These are phyloP conservation scores for Vanderwaltozyma polyspora DNA, from an alignment of 805 yeast species.

Conservation along the genomic window DNA sequence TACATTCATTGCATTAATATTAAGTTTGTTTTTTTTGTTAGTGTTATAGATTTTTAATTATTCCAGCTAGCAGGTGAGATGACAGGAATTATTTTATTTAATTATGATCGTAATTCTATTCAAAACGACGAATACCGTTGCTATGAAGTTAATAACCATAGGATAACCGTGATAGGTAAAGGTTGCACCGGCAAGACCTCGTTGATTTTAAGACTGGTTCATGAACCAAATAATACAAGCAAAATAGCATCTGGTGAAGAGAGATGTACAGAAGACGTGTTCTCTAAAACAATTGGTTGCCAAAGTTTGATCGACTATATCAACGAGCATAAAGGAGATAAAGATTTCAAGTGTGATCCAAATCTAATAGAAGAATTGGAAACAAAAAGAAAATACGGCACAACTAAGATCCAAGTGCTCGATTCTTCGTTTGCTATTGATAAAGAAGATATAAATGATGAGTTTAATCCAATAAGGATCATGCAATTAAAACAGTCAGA, in stretches of 20 bases:
- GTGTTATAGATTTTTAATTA: too few relatives aligned
- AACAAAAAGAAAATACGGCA: neutral
- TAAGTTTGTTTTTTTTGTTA: too few relatives aligned
- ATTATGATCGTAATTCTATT: slow-evolving; percentile 5
- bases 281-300: neutral
- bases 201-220: slow-evolving; percentile 14
- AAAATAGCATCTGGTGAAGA: neutral
- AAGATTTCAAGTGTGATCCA: neutral
- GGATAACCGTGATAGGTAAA: slow-evolving; percentile 21
- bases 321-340: too few relatives aligned
- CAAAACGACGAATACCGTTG: slow-evolving; percentile 10
- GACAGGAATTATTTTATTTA: too few relatives aligned
- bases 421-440: neutral
- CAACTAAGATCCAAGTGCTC: neutral
- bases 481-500: slow-evolving; percentile 23
- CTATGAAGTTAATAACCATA: slow-evolving; percentile 9
- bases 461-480: slow-evolving; percentile 13
- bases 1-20: too few relatives aligned
- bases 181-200: slow-evolving; percentile 18
- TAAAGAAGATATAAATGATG: slow-evolving; percentile 8
- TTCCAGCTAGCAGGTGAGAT: too few relatives aligned
- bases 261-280: neutral
- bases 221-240: slow-evolving; percentile 4
- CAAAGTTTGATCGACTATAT: too few relatives aligned
- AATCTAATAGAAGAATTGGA: neutral